These are phyloP conservation scores for Fomitiporia mediterranea DNA, from an alignment of 1,284 basidiomycete species.

Conservation along the genomic window DNA sequence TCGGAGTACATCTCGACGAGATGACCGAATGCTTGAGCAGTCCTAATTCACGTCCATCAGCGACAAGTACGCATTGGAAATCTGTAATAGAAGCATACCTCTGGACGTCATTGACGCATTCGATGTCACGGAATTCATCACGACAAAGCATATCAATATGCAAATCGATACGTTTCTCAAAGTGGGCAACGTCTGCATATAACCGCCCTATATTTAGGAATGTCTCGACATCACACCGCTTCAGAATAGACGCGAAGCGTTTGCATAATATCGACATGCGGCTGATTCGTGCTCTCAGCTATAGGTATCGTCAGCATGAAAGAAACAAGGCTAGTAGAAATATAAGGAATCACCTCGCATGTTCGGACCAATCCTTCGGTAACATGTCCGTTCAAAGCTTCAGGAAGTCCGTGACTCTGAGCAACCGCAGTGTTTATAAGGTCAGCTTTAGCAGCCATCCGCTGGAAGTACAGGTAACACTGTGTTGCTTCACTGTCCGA, in stretches of 20 bases:
- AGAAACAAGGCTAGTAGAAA: background rate
- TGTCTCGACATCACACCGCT: constrained; percentile 72
- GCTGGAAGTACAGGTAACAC: constrained; percentile 88
- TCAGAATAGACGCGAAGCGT: constrained; percentile 79
- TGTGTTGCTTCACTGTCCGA: constrained; percentile 82
- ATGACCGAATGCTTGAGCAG: constrained; percentile 89
- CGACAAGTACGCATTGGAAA: background rate
- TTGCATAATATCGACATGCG: constrained; percentile 79
- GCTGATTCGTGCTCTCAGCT: constrained; percentile 81
- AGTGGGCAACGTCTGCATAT: constrained; percentile 77
- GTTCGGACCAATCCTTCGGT: constrained; percentile 82
- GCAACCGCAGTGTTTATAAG: constrained; percentile 79
- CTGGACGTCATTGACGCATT: constrained; percentile 84
- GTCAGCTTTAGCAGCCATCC: constrained; percentile 80
- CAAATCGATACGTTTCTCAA: constrained; percentile 90
- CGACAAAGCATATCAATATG: constrained; percentile 80
- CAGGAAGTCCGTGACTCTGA: constrained; percentile 77
- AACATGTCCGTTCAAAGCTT: constrained; percentile 73
- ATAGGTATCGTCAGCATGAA: constrained; percentile 6
- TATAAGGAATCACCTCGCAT: constrained; percentile 64
- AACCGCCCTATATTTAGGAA: constrained; percentile 84
- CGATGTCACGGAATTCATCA: constrained; percentile 89
- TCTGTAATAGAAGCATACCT: constrained; percentile 50
- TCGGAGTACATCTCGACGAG: constrained; percentile 81
- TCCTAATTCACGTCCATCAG: constrained; percentile 40